Conservation (phyloP, 768 basidiomycete genomes). For the Agrocybe pediades region DNA sequence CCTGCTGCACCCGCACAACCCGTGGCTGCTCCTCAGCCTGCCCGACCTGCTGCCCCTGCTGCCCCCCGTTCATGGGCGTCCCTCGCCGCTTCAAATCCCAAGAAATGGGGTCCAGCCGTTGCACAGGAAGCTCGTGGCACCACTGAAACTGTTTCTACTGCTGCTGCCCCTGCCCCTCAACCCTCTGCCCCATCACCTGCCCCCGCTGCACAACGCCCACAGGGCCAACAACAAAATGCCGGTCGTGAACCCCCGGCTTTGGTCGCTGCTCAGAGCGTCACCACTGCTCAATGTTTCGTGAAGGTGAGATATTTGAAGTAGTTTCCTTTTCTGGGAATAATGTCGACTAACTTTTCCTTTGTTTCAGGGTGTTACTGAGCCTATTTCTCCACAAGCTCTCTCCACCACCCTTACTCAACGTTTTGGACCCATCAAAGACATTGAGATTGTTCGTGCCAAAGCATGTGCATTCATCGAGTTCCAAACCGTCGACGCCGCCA, state of each 20-base stretch:
- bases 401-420: slow-evolving; percentile 50
- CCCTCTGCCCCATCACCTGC: slow-evolving; percentile 24
- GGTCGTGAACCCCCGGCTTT: slow-evolving; percentile 44
- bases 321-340: background rate
- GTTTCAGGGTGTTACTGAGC: slow-evolving; percentile 69
- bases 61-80: slow-evolving; percentile 90
- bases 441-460: slow-evolving; percentile 86
- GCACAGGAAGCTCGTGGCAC: slow-evolving; percentile 77
- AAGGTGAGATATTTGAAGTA: slow-evolving; percentile 56
- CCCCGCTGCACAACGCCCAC: slow-evolving; percentile 23
- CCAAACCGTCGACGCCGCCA: slow-evolving; percentile 72
- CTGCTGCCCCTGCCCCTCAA: slow-evolving; percentile 37
- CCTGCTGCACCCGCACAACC: slow-evolving; percentile 29
- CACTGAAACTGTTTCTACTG: slow-evolving; percentile 53
- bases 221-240: slow-evolving; percentile 25
- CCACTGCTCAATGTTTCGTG: slow-evolving; percentile 86
- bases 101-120: slow-evolving; percentile 85
- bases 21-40: slow-evolving; percentile 37
- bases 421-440: slow-evolving; percentile 83
- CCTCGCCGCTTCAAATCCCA: slow-evolving; percentile 79
- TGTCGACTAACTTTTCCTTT: background rate
- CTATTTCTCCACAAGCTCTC: slow-evolving; percentile 55
- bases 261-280: slow-evolving; percentile 61
- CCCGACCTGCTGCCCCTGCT: slow-evolving; percentile 26
- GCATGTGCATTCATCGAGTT: slow-evolving; percentile 98